phyloP scores from a whole-genome alignment of 176 grass and related monocot genomes.

The Ananas comosus region DNA sequence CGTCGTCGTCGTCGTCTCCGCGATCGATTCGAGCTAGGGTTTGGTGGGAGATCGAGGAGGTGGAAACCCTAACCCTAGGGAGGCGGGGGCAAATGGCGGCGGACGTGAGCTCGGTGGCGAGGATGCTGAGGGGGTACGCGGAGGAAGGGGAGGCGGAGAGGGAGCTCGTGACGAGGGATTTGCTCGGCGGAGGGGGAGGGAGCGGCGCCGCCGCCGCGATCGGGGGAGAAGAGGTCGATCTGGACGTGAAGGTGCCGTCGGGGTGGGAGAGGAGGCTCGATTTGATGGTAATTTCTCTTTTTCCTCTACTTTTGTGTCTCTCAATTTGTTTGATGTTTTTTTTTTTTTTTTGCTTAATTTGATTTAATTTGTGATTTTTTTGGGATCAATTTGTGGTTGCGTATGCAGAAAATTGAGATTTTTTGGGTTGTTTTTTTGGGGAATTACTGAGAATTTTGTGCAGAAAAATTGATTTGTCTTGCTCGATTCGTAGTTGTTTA shows the following conservation, averaged over 20 bases:
- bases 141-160: conserved; percentile 18
- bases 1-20: too few relatives aligned
- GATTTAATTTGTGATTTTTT: background rate
- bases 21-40: too few relatives aligned
- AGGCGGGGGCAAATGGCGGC: conserved; percentile 19
- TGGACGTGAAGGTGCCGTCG: conserved; percentile 35
- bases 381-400: background rate
- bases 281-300: conserved; percentile 25
- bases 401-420: background rate
- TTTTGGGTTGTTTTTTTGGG: too few relatives aligned
- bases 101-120: conserved; percentile 38
- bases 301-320: background rate
- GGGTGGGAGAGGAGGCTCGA: conserved; percentile 50
- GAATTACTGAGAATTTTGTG: too few relatives aligned
- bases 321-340: background rate
- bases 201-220: background rate
- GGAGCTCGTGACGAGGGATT: conserved; percentile 58
- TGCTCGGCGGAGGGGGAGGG: conserved; percentile 25
- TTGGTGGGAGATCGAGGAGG: too few relatives aligned
- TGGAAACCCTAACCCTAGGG: background rate
- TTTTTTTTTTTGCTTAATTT: too few relatives aligned
- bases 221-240: conserved; percentile 34
- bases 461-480: too few relatives aligned
- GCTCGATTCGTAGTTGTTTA: too few relatives aligned
- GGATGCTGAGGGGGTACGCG: conserved; percentile 26